phyloP scores from a whole-genome alignment of 176 grass and related monocot genomes.

The barley (Hordeum vulgare) region MorexV3_pseudomolecules_assembly NC_058518.1:516025705-516026204 shows the following conservation, averaged over 20 bases:
- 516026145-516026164: too few species aligned
- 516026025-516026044: not conserved
- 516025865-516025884: not conserved
- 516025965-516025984: not conserved
- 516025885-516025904: not conserved
- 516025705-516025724: not conserved
- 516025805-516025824: not conserved
- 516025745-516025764: not conserved
- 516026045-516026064: not conserved
- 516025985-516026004: not conserved
- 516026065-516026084: too few species aligned
- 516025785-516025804: not conserved
- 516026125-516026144: too few species aligned
- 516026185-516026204: too few species aligned
- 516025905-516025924: not conserved
- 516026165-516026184: too few species aligned
- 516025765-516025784: not conserved
- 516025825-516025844: not conserved
- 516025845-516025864: not conserved
- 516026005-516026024: not conserved
- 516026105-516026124: too few species aligned
- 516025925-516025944: not conserved
- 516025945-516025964: not conserved
- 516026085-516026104: too few species aligned
- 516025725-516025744: not conserved